Evolutionary conservation across 257 asterid genomes (phyloP).

Genomic region (Scutellaria baicalensis): DNA sequence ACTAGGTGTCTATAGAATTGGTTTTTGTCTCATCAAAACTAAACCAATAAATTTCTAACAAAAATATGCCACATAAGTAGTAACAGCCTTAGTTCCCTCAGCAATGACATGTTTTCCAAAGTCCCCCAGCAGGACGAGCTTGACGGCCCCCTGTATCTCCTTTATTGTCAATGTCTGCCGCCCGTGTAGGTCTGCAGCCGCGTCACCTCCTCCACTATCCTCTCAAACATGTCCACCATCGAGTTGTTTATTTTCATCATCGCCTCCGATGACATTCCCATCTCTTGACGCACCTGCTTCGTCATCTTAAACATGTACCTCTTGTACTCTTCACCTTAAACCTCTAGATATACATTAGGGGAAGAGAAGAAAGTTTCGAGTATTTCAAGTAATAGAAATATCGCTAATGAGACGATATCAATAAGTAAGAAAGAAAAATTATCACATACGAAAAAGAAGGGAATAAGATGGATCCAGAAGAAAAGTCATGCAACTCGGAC

Average conservation of each 20-base stretch:
- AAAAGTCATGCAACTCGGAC: too few relatives aligned
- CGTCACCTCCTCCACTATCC: constrained; percentile 63
- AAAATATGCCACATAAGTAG: constrained; percentile 21
- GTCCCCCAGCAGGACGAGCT: constrained; percentile 79
- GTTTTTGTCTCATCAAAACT: too few relatives aligned
- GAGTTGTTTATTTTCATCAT: constrained; percentile 61
- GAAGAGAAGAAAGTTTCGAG: too few relatives aligned
- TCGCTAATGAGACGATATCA: too few relatives aligned
- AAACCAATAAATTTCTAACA: too few relatives aligned
- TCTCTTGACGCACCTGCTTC: constrained; percentile 88
- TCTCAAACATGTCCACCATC: constrained; percentile 76
- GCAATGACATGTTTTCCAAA: constrained; percentile 79
- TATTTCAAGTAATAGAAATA: too few relatives aligned
- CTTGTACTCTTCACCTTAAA: constrained; percentile 49
- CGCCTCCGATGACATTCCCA: constrained; percentile 67
- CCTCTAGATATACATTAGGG: too few relatives aligned
- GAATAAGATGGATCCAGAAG: too few relatives aligned
- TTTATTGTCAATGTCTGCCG: constrained; percentile 51
- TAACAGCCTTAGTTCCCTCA: constrained; percentile 70
- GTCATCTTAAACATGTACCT: constrained; percentile 56
- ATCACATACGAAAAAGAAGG: too few relatives aligned
- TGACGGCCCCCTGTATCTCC: constrained; percentile 83
- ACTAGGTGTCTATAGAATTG: too few relatives aligned
- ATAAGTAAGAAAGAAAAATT: too few relatives aligned
- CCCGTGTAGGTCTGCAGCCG: constrained; percentile 30